Evolutionary conservation across 2,329 filamentous ascomycete species (phyloP).

Genomic region (Shiraia sp.): DNA sequence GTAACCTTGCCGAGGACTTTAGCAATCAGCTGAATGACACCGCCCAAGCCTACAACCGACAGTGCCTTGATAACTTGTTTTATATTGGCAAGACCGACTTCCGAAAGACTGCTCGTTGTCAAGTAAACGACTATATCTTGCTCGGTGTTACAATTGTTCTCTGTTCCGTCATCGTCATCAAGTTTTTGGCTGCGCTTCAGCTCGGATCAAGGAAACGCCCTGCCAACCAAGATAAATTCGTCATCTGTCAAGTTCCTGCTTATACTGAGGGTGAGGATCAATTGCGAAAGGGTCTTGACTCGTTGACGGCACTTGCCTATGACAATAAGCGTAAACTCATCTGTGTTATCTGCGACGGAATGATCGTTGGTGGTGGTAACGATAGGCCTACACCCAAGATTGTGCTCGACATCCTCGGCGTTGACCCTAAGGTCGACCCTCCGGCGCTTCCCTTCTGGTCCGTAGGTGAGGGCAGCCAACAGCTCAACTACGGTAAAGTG

Average conservation of each 20-base stretch:
- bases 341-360: slow-evolving; percentile 93
- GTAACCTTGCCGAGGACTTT: slow-evolving; percentile 73
- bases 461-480: slow-evolving; percentile 83
- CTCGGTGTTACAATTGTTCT: slow-evolving; percentile 85
- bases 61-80: slow-evolving; percentile 82
- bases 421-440: slow-evolving; percentile 95
- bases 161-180: slow-evolving; percentile 76
- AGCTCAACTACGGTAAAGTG: slow-evolving; percentile 97
- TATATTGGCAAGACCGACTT: slow-evolving; percentile 86
- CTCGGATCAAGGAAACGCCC: slow-evolving; percentile 90
- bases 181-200: slow-evolving; percentile 91
- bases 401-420: slow-evolving; percentile 93
- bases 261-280: slow-evolving; percentile 99
- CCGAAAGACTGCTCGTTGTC: slow-evolving; percentile 73
- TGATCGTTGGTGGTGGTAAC: slow-evolving; percentile 94
- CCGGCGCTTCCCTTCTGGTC: slow-evolving; percentile 93
- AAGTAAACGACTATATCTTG: slow-evolving; percentile 89
- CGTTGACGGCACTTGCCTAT: slow-evolving; percentile 89
- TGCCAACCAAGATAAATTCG: slow-evolving; percentile 93
- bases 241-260: slow-evolving; percentile 96
- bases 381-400: slow-evolving; percentile 97
- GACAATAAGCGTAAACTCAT: slow-evolving; percentile 99
- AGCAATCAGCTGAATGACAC: slow-evolving; percentile 57
- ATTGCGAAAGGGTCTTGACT: slow-evolving; percentile 88
- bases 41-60: slow-evolving; percentile 68